Conservation (phyloP, 2,329 filamentous ascomycete genomes). For the Sporothrix pseudoabietina region DNA sequence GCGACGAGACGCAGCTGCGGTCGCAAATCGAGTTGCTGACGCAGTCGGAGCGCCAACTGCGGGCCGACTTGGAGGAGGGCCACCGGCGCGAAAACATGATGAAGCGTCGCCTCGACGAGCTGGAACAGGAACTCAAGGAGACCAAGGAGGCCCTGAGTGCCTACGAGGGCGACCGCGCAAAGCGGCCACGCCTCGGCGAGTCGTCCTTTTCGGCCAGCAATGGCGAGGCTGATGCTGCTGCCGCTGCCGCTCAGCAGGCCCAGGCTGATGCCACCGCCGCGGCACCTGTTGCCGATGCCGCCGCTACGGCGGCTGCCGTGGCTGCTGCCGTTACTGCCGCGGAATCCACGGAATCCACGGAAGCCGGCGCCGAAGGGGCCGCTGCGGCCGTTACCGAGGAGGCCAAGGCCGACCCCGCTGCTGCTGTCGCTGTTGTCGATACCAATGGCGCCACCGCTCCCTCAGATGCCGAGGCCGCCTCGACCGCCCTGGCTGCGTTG, state of each 20-base stretch:
- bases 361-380: conserved; percentile 1
- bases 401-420: not conserved
- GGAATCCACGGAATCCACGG: not conserved
- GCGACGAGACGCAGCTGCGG: conserved; percentile 57
- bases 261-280: not conserved
- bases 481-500: not conserved
- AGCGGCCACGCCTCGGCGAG: conserved; percentile 39
- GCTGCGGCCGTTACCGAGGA: not conserved
- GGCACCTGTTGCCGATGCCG: conserved; percentile 3
- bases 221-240: conserved; percentile 7
- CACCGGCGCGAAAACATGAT: conserved; percentile 78
- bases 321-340: conserved; percentile 19
- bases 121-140: conserved; percentile 62
- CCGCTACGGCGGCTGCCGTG: conserved; percentile 14
- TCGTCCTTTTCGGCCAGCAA: conserved; percentile 13
- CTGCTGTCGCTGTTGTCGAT: not conserved
- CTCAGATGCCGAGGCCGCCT: not conserved
- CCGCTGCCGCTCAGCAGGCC: conserved; percentile 1
- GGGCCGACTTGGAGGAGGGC: conserved; percentile 70
- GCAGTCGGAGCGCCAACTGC: conserved; percentile 59
- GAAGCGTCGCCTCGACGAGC: conserved; percentile 78
- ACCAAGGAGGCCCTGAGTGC: conserved; percentile 38
- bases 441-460: not conserved
- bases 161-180: conserved; percentile 39
- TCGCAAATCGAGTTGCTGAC: conserved; percentile 56